These are phyloP conservation scores for Lentinus brumalis DNA, from an alignment of 768 basidiomycete species.

Conservation along the genomic window DNA sequence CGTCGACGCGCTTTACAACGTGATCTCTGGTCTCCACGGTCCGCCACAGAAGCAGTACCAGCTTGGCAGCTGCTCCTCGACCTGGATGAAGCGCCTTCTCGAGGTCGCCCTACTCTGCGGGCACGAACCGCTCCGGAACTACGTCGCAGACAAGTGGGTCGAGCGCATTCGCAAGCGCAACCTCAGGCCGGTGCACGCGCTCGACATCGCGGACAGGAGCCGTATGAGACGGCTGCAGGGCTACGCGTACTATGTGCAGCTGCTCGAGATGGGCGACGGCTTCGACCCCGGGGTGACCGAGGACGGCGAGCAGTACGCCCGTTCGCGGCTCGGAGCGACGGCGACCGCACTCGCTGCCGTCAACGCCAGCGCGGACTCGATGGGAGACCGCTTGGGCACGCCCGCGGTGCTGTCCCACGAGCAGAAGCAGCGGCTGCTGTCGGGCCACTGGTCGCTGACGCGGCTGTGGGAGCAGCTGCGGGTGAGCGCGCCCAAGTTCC, in stretches of 20 bases:
- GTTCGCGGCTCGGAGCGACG: neutral
- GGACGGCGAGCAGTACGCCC: slow-evolving; percentile 11
- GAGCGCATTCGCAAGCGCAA: slow-evolving; percentile 34
- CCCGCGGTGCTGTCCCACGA: slow-evolving; percentile 26
- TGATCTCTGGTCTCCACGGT: slow-evolving; percentile 30
- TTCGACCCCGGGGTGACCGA: slow-evolving; percentile 21
- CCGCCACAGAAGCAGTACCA: slow-evolving; percentile 18
- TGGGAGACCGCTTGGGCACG: slow-evolving; percentile 9
- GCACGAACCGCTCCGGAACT: slow-evolving; percentile 26
- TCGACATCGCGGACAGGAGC: slow-evolving; percentile 33
- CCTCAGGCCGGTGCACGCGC: slow-evolving; percentile 33
- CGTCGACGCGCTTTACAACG: slow-evolving; percentile 33
- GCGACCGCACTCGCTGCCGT: neutral
- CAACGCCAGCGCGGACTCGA: neutral
- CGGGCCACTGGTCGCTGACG: slow-evolving; percentile 39
- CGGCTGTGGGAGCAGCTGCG: slow-evolving; percentile 38
- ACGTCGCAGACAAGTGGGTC: slow-evolving; percentile 37
- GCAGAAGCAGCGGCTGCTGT: slow-evolving; percentile 37
- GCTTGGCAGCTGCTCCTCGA: slow-evolving; percentile 31
- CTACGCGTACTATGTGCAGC: slow-evolving; percentile 39
- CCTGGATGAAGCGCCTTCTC: slow-evolving; percentile 36
- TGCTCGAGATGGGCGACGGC: slow-evolving; percentile 29
- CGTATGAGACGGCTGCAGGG: slow-evolving; percentile 32
- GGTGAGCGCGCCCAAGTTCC: slow-evolving; percentile 31
- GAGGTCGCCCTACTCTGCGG: slow-evolving; percentile 37